Conservation (phyloP, 495 filamentous ascomycete genomes). For the Aspergillus diversus region DNA sequence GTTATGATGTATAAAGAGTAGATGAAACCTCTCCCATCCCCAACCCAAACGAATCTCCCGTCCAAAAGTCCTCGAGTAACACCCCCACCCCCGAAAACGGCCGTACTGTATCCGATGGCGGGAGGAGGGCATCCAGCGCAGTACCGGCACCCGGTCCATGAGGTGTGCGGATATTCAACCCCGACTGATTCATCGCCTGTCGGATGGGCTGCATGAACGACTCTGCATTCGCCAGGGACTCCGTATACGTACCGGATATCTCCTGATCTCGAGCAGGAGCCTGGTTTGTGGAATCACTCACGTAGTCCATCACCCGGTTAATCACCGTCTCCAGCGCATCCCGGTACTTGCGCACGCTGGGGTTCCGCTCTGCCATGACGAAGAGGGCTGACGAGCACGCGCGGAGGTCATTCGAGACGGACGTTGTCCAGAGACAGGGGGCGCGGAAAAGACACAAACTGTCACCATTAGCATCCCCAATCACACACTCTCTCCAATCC, state of each 20-base stretch:
- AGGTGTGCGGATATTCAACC: neutral
- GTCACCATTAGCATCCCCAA: neutral
- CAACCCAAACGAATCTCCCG: constrained; percentile 17
- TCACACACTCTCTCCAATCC: too few species aligned
- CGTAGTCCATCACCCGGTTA: constrained; percentile 42
- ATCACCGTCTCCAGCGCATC: constrained; percentile 46
- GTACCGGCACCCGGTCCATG: too few species aligned
- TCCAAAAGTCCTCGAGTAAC: constrained; percentile 27
- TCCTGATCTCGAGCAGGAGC: neutral
- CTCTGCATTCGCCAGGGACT: neutral
- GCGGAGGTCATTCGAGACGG: constrained; percentile 43
- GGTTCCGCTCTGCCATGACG: constrained; percentile 48
- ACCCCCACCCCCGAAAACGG: constrained; percentile 3
- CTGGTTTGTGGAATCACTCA: constrained; percentile 7
- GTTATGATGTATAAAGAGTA: neutral
- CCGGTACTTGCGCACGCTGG: constrained; percentile 43
- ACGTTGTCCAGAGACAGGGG: constrained; percentile 40
- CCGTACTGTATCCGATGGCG: neutral
- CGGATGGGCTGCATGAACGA: neutral
- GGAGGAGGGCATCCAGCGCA: neutral
- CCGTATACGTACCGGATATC: neutral
- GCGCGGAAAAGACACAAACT: constrained; percentile 34
- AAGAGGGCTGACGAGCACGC: constrained; percentile 46
- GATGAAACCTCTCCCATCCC: neutral
- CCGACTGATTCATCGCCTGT: neutral